Conservation (phyloP, 2,329 filamentous ascomycete genomes). For the Sphaerulina musiva region DNA sequence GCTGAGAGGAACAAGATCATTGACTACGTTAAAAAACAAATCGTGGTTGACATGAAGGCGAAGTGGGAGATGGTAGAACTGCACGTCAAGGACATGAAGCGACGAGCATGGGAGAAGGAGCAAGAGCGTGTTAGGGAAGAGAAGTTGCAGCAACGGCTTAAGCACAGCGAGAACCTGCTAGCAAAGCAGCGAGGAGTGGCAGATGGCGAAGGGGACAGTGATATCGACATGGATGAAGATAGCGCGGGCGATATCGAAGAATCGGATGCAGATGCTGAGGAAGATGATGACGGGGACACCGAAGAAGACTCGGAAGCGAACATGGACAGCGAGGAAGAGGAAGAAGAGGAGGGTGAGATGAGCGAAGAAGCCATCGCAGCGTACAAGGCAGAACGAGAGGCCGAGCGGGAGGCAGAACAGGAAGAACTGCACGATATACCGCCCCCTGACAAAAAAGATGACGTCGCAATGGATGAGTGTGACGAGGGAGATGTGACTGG, state of each 20-base stretch:
- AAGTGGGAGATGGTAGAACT: conserved; percentile 54
- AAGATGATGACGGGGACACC: conserved; percentile 19
- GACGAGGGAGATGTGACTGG: conserved; percentile 7
- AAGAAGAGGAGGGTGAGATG: conserved; percentile 44
- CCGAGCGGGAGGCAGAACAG: conserved; percentile 23
- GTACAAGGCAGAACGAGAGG: conserved; percentile 27
- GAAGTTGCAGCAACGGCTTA: conserved; percentile 55
- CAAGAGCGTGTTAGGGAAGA: conserved; percentile 64
- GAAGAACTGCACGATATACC: conserved; percentile 24
- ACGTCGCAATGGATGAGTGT: conserved; percentile 29
- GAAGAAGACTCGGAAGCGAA: conserved; percentile 28
- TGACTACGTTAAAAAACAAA: conserved; percentile 64
- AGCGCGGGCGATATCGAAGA: conserved; percentile 20
- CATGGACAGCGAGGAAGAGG: conserved; percentile 31
- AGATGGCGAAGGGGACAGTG: conserved; percentile 18
- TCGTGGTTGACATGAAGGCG: conserved; percentile 58
- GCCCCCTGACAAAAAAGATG: conserved; percentile 26
- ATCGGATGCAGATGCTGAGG: conserved; percentile 33
- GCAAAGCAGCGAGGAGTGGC: conserved; percentile 29
- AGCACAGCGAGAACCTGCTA: conserved; percentile 29
- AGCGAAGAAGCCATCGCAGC: conserved; percentile 46
- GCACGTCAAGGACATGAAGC: conserved; percentile 52
- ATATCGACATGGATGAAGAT: conserved; percentile 27
- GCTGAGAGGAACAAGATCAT: conserved; percentile 62
- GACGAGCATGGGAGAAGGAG: conserved; percentile 55